A percentile compares a stretch with the other conserved stretches of the same genome.
phyloP scores from a whole-genome alignment of 805 yeast genomes.

The Starmerella cellae region DNA sequence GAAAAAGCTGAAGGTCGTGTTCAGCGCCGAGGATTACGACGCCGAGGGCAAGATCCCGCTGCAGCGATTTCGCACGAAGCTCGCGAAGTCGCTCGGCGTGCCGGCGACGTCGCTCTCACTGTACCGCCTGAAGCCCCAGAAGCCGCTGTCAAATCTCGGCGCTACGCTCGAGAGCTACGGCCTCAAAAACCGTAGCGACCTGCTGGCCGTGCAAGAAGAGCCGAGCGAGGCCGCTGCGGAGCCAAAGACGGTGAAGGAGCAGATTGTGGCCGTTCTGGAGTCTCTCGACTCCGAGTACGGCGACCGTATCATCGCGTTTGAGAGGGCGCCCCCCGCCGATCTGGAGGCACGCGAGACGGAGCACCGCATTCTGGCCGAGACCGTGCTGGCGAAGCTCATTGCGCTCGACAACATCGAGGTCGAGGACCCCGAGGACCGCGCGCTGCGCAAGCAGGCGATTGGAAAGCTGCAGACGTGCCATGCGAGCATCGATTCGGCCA shows the following conservation, averaged over 20 bases:
- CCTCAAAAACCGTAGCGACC: slow-evolving; percentile 18
- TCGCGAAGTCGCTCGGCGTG: slow-evolving; percentile 43
- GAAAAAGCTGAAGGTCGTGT: slow-evolving; percentile 18
- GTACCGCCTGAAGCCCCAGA: slow-evolving; percentile 15
- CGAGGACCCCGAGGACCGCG: slow-evolving; percentile 25
- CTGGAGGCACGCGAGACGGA: slow-evolving; percentile 22
- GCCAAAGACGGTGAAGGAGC: slow-evolving; percentile 19
- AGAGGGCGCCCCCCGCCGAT: slow-evolving; percentile 19
- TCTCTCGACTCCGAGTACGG: slow-evolving; percentile 23
- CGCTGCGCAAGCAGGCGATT: slow-evolving; percentile 25
- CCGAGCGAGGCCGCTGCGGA: slow-evolving; percentile 4
- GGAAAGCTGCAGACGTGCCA: slow-evolving; percentile 26
- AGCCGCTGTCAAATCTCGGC: slow-evolving; percentile 13
- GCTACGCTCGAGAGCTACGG: slow-evolving; percentile 18
- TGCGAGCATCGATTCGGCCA: slow-evolving; percentile 22
- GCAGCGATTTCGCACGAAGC: slow-evolving; percentile 44
- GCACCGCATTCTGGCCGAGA: slow-evolving; percentile 26
- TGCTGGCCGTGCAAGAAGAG: slow-evolving; percentile 18
- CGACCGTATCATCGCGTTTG: slow-evolving; percentile 16
- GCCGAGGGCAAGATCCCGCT: slow-evolving; percentile 54
- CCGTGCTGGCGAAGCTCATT: slow-evolving; percentile 27
- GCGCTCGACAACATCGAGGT: slow-evolving; percentile 28
- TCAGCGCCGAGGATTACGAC: slow-evolving; percentile 20
- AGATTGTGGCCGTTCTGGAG: slow-evolving; percentile 21
- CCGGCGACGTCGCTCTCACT: slow-evolving; percentile 21